These are phyloP conservation scores for Rhynchosporium secalis DNA, from an alignment of 2,329 filamentous ascomycete genomes.

Conservation along the genomic window DNA sequence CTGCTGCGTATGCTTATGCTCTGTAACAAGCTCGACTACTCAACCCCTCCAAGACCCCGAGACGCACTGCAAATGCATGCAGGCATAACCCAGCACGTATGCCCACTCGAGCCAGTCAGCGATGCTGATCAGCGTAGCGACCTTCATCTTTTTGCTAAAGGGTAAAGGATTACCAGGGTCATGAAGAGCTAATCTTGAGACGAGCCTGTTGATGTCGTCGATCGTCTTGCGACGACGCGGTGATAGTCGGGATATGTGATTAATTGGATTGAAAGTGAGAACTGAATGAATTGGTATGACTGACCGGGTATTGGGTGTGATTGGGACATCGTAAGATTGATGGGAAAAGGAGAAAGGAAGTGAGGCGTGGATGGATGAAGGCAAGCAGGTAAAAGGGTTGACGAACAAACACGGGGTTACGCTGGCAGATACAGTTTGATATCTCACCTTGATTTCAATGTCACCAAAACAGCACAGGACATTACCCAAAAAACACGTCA, in stretches of 20 bases:
- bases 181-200: conserved; percentile 9
- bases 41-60: conserved; percentile 8
- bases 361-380: background rate
- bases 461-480: too few species aligned
- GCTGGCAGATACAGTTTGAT: too few species aligned
- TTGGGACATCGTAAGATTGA: background rate
- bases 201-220: conserved; percentile 15
- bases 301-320: conserved; percentile 1
- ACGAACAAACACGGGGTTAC: too few species aligned
- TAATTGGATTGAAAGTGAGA: background rate
- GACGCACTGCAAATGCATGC: conserved; percentile 1
- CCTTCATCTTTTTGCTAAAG: conserved; percentile 8
- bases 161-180: conserved; percentile 7
- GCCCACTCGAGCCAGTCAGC: conserved; percentile 15
- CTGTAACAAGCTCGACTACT: background rate
- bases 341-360: background rate
- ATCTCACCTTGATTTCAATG: too few species aligned
- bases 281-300: background rate
- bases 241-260: conserved; percentile 13
- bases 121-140: background rate
- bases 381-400: too few species aligned
- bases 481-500: too few species aligned
- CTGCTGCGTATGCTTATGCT: background rate
- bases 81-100: conserved; percentile 15
- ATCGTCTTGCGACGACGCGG: conserved; percentile 2